phyloP scores from a whole-genome alignment of 2,329 filamentous ascomycete genomes.

The Macrophomina tecta region DNA sequence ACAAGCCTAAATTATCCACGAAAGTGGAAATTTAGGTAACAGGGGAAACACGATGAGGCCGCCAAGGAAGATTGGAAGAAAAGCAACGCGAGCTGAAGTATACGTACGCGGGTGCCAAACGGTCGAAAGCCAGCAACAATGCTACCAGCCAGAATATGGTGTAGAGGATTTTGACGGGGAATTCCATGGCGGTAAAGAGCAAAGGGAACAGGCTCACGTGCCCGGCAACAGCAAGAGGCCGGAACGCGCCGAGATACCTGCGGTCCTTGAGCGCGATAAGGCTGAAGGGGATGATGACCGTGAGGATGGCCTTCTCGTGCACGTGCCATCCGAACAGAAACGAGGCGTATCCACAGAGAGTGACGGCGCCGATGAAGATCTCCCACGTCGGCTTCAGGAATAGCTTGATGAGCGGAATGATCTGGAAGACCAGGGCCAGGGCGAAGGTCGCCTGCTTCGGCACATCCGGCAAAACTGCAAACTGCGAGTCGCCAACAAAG shows the following conservation, averaged over 20 bases:
- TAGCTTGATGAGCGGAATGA: conserved; percentile 73
- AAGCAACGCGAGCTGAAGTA: background rate
- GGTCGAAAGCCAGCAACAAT: conserved; percentile 86
- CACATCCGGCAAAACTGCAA: conserved; percentile 89
- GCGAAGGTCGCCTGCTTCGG: conserved; percentile 79
- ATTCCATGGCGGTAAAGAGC: conserved; percentile 89
- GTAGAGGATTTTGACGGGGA: conserved; percentile 91
- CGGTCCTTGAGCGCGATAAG: conserved; percentile 89
- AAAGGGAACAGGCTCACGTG: conserved; percentile 95
- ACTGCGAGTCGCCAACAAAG: conserved; percentile 89
- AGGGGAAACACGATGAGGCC: background rate
- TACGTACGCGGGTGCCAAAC: conserved; percentile 76
- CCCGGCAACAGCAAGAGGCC: conserved; percentile 88
- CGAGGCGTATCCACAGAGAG: conserved; percentile 92
- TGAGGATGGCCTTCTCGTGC: conserved; percentile 93
- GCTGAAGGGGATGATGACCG: conserved; percentile 94
- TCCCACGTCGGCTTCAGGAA: conserved; percentile 85
- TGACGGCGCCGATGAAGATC: conserved; percentile 85
- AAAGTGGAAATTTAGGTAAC: conserved; percentile 29
- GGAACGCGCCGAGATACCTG: conserved; percentile 88
- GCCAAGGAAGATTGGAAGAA: background rate
- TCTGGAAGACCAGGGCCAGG: conserved; percentile 82
- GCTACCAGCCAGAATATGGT: conserved; percentile 89
- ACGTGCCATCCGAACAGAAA: conserved; percentile 99
- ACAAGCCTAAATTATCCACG: background rate